Evolutionary conservation across 2,329 filamentous ascomycete genomes (phyloP).

Genomic region (Cladophialophora bantiana): DNA sequence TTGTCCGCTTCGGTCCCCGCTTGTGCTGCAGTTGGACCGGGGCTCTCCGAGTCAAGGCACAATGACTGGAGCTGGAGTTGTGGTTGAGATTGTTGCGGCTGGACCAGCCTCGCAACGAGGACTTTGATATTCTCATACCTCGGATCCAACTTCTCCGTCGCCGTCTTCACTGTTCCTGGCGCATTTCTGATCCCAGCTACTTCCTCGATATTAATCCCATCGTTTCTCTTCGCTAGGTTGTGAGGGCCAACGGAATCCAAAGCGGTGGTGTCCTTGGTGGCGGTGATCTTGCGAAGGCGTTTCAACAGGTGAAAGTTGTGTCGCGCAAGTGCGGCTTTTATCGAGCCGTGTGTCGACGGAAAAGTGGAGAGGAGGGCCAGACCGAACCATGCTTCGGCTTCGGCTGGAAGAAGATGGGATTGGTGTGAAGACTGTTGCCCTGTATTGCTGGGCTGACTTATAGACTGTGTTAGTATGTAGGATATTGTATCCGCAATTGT

Average conservation of each 20-base stretch:
- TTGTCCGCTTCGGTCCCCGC: neutral
- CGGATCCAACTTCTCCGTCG: constrained; percentile 15
- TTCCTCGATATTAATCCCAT: neutral
- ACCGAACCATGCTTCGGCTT: constrained; percentile 36
- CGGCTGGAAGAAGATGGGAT: constrained; percentile 11
- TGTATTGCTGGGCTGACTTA: neutral
- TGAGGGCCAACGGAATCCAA: too few relatives aligned
- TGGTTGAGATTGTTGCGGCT: constrained; percentile 9
- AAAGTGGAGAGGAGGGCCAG: constrained; percentile 28
- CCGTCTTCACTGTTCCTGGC: neutral
- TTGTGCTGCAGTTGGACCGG: neutral
- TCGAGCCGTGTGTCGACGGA: constrained; percentile 15
- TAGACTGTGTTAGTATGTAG: constrained; percentile 25
- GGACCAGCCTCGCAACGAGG: constrained; percentile 27
- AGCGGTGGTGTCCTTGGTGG: neutral
- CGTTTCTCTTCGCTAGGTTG: neutral
- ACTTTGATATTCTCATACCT: constrained; percentile 32
- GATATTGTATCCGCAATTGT: constrained; percentile 24
- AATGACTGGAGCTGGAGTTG: neutral
- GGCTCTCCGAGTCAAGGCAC: neutral
- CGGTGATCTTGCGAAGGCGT: constrained; percentile 9
- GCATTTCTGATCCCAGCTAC: neutral
- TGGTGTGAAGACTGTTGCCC: constrained; percentile 1
- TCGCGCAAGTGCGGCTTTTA: constrained; percentile 15
- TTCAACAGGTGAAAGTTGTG: constrained; percentile 19